phyloP scores from a whole-genome alignment of 306 rosid genomes.

The Prunus mongolica region DNA sequence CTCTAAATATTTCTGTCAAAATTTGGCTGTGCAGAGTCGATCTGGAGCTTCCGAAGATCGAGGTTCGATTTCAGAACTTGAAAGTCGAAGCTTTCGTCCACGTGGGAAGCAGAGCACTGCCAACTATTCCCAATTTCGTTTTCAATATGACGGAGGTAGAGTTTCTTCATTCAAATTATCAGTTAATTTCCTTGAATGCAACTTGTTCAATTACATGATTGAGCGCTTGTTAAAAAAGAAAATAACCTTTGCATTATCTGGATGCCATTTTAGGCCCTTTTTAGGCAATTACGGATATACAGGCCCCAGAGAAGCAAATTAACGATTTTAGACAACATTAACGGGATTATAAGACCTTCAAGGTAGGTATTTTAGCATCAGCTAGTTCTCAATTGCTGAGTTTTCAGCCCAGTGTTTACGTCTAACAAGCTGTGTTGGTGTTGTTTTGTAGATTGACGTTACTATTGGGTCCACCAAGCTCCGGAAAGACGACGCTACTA shows the following conservation, averaged over 20 bases:
- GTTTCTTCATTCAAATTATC: background rate
- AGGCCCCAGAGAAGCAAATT: slow-evolving; percentile 65
- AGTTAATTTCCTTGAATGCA: background rate
- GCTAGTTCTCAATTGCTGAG: slow-evolving; percentile 1
- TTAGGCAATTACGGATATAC: slow-evolving; percentile 57
- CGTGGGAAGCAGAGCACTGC: slow-evolving; percentile 94
- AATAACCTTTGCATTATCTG: background rate
- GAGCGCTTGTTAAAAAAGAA: background rate
- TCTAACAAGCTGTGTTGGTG: background rate
- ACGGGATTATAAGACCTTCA: slow-evolving; percentile 87
- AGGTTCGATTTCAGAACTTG: slow-evolving; percentile 82
- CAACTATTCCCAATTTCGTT: slow-evolving; percentile 88
- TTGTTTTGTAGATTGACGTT: slow-evolving; percentile 63
- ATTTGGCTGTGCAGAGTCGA: slow-evolving; percentile 52
- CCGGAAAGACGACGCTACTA: slow-evolving; percentile 87
- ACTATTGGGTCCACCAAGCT: slow-evolving; percentile 95
- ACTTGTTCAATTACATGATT: background rate
- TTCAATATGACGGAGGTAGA: slow-evolving; percentile 82
- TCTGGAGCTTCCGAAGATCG: slow-evolving; percentile 84
- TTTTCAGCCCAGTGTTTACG: background rate
- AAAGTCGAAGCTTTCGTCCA: slow-evolving; percentile 81
- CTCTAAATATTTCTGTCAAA: background rate
- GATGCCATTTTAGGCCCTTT: slow-evolving; percentile 43
- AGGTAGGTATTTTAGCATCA: slow-evolving; percentile 35
- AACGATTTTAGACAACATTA: slow-evolving; percentile 72